Base-by-base conservation (phyloP, 163 green algal genomes). In the Scenedesmus sp. region DNA sequence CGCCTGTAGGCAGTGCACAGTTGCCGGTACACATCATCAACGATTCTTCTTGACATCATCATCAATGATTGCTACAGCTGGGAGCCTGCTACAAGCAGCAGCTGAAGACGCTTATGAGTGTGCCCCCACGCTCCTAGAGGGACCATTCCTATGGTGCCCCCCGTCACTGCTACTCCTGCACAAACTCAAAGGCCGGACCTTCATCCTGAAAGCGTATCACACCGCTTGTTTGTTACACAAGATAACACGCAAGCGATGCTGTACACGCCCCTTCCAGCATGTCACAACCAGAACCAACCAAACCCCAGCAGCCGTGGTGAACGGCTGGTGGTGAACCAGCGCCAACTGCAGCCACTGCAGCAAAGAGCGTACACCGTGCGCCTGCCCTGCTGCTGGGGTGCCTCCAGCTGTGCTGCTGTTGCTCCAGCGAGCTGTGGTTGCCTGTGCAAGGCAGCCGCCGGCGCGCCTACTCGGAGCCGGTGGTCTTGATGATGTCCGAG, bases 401-500 rank as follows among this genome's bases (percentile, higher is more conserved):
- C 65, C 26, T 37, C 65, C 65, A 76, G 65, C 65, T 76, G 65
- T 40, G 65, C 30, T 76, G 65, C 65, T 76, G 56, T 33, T n/a
- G 65, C 65, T 76, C 65, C 65, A 37, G 65, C 30, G 65, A 40
- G 65, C 65, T 18, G 65, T 3, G 9, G 65, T n/a, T 76, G 65
- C 65, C 65, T 20, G 0, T 16, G 5, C n/a, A 5, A 76, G 65
- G 26, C 65, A 40, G 65, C 65, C 35, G 35, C 16, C 35, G n/a
- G 72, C 35, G 13, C 46, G 10, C 46, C 72, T 37, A 68, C 46
- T 86, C 46, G 30, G 81, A 37, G 46, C 68, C 87, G 70, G 88
- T 95, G 86, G 92, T 94, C 95, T 97, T 96, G 92, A 98, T 97
- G 93, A 98, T 98, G 93, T 98, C 97, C 85, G 96, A 98, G 93